Base-by-base conservation (phyloP, 495 filamentous ascomycete genomes). In the Corynascus novoguineensis region DNA sequence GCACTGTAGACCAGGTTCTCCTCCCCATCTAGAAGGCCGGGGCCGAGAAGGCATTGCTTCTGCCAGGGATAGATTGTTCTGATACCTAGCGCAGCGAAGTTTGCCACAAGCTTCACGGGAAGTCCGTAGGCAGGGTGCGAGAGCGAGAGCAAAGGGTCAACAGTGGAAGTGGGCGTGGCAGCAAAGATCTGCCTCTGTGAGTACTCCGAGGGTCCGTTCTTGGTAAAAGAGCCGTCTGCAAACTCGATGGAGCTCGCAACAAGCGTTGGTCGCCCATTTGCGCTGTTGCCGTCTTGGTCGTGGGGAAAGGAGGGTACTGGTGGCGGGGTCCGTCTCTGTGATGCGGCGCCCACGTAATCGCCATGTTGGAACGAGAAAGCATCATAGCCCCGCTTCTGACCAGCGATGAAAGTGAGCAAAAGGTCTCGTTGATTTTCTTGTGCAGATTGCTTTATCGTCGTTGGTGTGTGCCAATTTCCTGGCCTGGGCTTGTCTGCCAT, bases 51-150 rank as follows among this genome's bases (percentile, higher is more conserved):
- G 65, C 89, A 93, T 28, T 84, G 83, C n/a, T 86, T 84, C 69
- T 92, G 89, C 89, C 89, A 92, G 3, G 85, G 82, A 63, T 92
- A 92, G 57, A 92, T 91, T 53, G 70, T 77, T 24, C 71, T 77
- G 40, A 92, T 84, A 6, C 87, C 87, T 29, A 84, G 69, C 0
- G 71, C 68, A 15, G 75, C 76, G 60, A 92, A 82, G 64, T 91
- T 91, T 24, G 72, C 69, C 3, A 88, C 81, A 3, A 90, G 71
- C 4, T 76, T 61, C 4, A 69, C 60, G 28, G 85, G 81, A 19
- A 93, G 71, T 4, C 78, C 83, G 71, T 91, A 93, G 46, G 71
- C 74, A 1, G 78, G 76, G 64, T 91, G 81, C 3, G 80, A 75
- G 38, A 90, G 71, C 3, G 75, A 83, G 17, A 88, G 74, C 50